phyloP scores from a whole-genome alignment of 2,329 filamentous ascomycete species.

The Bisporella sp. region DNA sequence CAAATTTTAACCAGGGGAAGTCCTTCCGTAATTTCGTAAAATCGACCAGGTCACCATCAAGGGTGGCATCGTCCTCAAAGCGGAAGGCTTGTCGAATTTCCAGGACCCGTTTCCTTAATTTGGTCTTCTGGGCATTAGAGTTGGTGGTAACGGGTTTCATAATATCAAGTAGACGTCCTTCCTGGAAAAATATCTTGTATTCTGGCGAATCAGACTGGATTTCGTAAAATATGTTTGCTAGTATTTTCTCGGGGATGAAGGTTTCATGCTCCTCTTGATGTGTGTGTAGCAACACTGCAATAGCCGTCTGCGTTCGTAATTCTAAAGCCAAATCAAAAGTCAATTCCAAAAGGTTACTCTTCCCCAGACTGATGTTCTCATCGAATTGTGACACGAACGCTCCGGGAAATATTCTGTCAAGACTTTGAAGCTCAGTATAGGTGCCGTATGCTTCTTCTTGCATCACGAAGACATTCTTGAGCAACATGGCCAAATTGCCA shows the following conservation, averaged over 20 bases:
- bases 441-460: slow-evolving; percentile 12
- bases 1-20: slow-evolving; percentile 44
- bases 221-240: slow-evolving; percentile 36
- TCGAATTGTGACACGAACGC: slow-evolving; percentile 29
- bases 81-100: slow-evolving; percentile 30
- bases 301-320: slow-evolving; percentile 47
- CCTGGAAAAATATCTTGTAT: slow-evolving; percentile 28
- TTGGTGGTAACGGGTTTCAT: not conserved
- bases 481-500: slow-evolving; percentile 35
- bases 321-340: slow-evolving; percentile 44
- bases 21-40: slow-evolving; percentile 34
- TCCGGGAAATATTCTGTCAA: slow-evolving; percentile 28
- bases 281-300: slow-evolving; percentile 33
- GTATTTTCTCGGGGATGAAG: slow-evolving; percentile 32
- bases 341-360: slow-evolving; percentile 32
- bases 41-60: slow-evolving; percentile 28
- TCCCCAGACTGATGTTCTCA: slow-evolving; percentile 20
- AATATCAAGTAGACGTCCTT: slow-evolving; percentile 26
- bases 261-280: slow-evolving; percentile 13
- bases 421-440: slow-evolving; percentile 15
- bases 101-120: slow-evolving; percentile 27
- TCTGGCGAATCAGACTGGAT: slow-evolving; percentile 13
- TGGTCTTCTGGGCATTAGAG: slow-evolving; percentile 24
- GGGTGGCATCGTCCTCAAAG: slow-evolving; percentile 24
- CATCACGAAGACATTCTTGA: slow-evolving; percentile 29